Evolutionary conservation across 73 alveolate genomes (phyloP), one percentile per base, ranked within the genome.

Genomic region (Paramecium primaurelia): DNA sequence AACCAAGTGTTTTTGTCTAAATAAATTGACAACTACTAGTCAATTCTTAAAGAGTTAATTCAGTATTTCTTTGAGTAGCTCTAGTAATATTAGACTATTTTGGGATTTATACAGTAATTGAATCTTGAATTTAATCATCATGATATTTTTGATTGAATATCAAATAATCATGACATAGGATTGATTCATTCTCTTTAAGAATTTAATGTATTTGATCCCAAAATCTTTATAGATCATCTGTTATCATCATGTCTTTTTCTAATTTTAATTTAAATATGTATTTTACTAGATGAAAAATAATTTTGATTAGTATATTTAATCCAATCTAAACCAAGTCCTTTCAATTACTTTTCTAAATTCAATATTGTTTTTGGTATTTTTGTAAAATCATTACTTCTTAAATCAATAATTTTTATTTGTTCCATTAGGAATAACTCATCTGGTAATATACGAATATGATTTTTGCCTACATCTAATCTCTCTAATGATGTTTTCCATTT

Each of bases 281-380:
- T 38, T 11, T 16, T 75, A 75, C 91, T 80, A 1, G 47, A 3
- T 18, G 45, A 4, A 80, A 26, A 80, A 18, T 80, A 80, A 9
- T 80, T 45, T 2, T 80, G 28, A 25, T 45, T 8, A 25, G 91
- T 14, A 26, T 80, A 80, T 47, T 47, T 80, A 20, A 80, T 16
- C 91, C 91, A 80, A 80, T 80, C 91, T 26, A 80, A 44, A 80
- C 91, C 91, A 0, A 80, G 38, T 80, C 47, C 75, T 42, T 47
- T 22, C 6, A 80, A 14, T 45, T 42, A 6, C 3, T 42, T 34
- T 22, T 80, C 77, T 49, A 80, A 25, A 26, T 80, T 80, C 77
- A 49, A 80, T 38, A 80, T 80, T 9, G 44, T 4, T 25, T 18
- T 42, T 0, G 71, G 73, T 10, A 80, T 11, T 45, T 80, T 49